Evolutionary conservation across 2,329 filamentous ascomycete species (phyloP).

Genomic region (Cercospora citrullina): DNA sequence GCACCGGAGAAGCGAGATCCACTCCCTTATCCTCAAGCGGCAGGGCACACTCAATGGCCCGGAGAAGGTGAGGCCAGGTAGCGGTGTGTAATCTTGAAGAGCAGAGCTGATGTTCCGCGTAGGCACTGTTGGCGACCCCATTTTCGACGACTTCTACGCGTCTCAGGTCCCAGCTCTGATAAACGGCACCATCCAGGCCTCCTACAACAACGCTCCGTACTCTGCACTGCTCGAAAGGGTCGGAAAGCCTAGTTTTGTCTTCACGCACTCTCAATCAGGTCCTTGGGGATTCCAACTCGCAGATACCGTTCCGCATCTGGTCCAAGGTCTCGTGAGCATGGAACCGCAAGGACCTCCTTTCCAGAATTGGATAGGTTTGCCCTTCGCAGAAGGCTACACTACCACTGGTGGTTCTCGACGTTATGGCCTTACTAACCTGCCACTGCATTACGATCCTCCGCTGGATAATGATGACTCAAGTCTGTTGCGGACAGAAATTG

Average conservation of each 20-base stretch:
- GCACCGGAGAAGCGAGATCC: conserved; percentile 32
- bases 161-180: conserved; percentile 45
- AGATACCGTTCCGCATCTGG: conserved; percentile 51
- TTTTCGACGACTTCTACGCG: conserved; percentile 53
- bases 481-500: conserved; percentile 29
- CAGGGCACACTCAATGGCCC: conserved; percentile 48
- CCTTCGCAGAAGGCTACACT: conserved; percentile 13
- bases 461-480: conserved; percentile 27
- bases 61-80: conserved; percentile 26
- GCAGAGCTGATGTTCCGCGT: not conserved
- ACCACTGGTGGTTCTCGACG: conserved; percentile 25
- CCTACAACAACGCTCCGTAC: conserved; percentile 16
- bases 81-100: not conserved
- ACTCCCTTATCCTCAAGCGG: conserved; percentile 42
- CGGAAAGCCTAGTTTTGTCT: conserved; percentile 46
- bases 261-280: conserved; percentile 55
- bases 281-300: conserved; percentile 50
- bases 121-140: conserved; percentile 45
- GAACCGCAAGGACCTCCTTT: conserved; percentile 59
- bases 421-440: conserved; percentile 40
- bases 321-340: conserved; percentile 53
- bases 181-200: conserved; percentile 38
- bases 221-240: conserved; percentile 43
- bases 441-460: conserved; percentile 39
- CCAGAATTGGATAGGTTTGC: conserved; percentile 28